These are phyloP conservation scores for Paraconiothyrium sp. DNA, from an alignment of 2,329 filamentous ascomycete species.

Conservation along the genomic window DNA sequence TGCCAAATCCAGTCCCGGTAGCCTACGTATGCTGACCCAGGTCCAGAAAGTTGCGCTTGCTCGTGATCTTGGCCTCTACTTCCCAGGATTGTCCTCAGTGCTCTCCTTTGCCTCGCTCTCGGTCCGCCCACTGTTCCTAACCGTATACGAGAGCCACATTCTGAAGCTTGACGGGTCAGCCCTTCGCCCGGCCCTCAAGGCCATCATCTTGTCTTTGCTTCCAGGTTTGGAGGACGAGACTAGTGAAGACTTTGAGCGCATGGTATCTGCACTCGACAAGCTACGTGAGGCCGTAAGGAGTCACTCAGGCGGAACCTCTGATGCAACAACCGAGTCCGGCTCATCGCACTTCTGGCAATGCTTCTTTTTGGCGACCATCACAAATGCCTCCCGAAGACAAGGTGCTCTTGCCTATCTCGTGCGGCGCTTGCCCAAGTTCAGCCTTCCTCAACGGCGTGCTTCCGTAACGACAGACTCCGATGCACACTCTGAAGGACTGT, in stretches of 20 bases:
- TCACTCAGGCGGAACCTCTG: constrained; percentile 59
- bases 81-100: constrained; percentile 87
- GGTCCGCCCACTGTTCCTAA: constrained; percentile 85
- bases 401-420: constrained; percentile 88
- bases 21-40: constrained; percentile 33
- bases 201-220: constrained; percentile 85
- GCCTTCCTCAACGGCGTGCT: constrained; percentile 37
- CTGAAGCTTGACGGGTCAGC: constrained; percentile 74
- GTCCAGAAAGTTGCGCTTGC: constrained; percentile 74
- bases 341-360: constrained; percentile 99
- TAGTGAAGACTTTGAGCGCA: constrained; percentile 94
- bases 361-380: constrained; percentile 92
- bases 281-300: constrained; percentile 74
- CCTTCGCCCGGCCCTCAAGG: constrained; percentile 87
- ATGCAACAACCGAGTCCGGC: constrained; percentile 54
- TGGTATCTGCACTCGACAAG: constrained; percentile 78
- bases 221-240: constrained; percentile 96
- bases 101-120: constrained; percentile 94
- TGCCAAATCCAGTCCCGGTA: constrained; percentile 28
- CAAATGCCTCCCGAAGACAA: constrained; percentile 82
- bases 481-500: constrained; percentile 45
- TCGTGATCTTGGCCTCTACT: constrained; percentile 83
- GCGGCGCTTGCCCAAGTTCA: constrained; percentile 79
- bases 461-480: constrained; percentile 28
- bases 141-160: constrained; percentile 83